Evolutionary conservation across 345 rosid species (phyloP), one percentile per base, ranked within the genome.

Genomic region (Melaleuca quinquenervia): DNA sequence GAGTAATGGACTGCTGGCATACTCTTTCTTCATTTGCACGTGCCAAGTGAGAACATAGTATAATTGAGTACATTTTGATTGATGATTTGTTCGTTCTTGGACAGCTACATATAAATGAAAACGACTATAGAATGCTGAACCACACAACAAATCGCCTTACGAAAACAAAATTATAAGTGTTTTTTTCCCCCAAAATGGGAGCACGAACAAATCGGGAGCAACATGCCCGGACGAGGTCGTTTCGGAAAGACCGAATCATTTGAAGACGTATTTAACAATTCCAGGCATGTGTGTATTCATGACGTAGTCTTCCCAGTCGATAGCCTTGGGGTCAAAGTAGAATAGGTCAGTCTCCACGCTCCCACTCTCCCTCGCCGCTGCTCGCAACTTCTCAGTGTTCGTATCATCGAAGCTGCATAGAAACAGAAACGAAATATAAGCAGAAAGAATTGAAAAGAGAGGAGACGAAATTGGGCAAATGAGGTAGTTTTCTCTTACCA

Each of bases 301-400:
- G 82, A 94, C 82, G 86, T 95, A 96, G 85, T 93, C 93, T 0
- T 93, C 93, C 99, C 99, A 96, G 16, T 93, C 89, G 64, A 96
- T 88, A 82, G 44, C 36, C 45, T 83, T 91, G 10, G 98, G 92
- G 83, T 96, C 97, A n/a, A 95, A 94, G 82, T 89, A 90, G 83
- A 93, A 92, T 44, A 51, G 52, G 50, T 84, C 85, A 2, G 82
- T 36, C 84, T 94, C 93, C 27, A 84, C 52, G 5, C 89, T 41
- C 22, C 58, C 89, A 24, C 88, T 86, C 49, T 90, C 93, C 21
- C 11, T 75, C 45, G 88, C 92, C 44, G 85, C 91, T 45, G 83
- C 84, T 58, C 93, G 70, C 74, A 95, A 24, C n/a, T 76, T 89
- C 84, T 93, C 93, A 2, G 91, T 87, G 92, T 95, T 94, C 32